A percentile compares a stretch with the other conserved stretches of the same genome.
phyloP scores from a whole-genome alignment of 176 grass and related monocot species.

The Carex kokanica region DNA sequence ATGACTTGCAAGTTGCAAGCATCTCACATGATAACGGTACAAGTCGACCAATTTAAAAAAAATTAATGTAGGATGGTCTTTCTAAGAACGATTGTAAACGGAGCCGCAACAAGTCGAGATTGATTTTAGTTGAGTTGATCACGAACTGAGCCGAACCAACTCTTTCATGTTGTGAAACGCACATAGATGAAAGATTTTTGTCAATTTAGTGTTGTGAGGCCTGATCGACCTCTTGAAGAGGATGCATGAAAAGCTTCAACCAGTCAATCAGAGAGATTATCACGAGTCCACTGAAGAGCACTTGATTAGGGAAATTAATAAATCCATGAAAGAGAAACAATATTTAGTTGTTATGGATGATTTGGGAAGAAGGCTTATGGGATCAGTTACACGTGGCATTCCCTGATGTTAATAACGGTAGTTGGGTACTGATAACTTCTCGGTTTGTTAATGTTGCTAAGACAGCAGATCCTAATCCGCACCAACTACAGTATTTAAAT shows the following conservation, averaged over 20 bases:
- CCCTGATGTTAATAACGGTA: slow-evolving; percentile 22
- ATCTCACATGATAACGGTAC: too few relatives aligned
- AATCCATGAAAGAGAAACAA: slow-evolving; percentile 4
- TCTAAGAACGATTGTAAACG: too few relatives aligned
- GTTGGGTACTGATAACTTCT: slow-evolving; percentile 29
- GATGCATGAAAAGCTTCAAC: not conserved
- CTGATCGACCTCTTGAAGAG: not conserved
- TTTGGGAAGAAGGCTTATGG: slow-evolving; percentile 15
- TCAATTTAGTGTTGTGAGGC: too few relatives aligned
- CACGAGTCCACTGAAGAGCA: not conserved
- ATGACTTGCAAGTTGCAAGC: not conserved
- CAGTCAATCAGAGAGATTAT: not conserved
- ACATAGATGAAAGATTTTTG: too few relatives aligned
- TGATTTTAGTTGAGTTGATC: too few relatives aligned
- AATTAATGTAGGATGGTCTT: not conserved
- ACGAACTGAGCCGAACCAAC: too few relatives aligned
- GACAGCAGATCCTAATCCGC: slow-evolving; percentile 7
- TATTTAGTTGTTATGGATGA: slow-evolving; percentile 40
- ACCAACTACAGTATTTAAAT: slow-evolving; percentile 9
- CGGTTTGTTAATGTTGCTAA: slow-evolving; percentile 13
- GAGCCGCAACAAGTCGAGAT: too few relatives aligned
- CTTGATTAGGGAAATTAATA: not conserved
- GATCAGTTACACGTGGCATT: not conserved
- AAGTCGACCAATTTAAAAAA: not conserved
- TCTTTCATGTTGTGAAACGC: too few relatives aligned